These are phyloP conservation scores for Euphorbia corollata DNA, from an alignment of 441 rosid genomes.

Conservation along the genomic window DNA sequence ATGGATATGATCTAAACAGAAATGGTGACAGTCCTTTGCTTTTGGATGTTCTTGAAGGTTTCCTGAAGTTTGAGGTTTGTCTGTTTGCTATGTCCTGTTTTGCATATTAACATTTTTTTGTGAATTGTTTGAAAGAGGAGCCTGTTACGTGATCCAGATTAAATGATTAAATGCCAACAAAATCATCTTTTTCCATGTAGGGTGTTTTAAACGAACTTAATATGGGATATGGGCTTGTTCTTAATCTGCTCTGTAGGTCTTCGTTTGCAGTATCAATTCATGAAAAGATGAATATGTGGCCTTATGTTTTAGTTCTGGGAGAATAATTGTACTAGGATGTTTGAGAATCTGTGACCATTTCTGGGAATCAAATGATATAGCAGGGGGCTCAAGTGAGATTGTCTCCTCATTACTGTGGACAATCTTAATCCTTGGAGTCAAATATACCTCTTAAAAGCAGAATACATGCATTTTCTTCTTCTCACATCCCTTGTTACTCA, in stretches of 20 bases:
- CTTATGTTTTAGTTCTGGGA: neutral
- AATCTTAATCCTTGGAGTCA: constrained; percentile 10
- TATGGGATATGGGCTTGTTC: neutral
- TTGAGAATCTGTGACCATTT: neutral
- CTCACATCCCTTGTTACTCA: too few relatives aligned
- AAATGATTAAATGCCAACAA: neutral
- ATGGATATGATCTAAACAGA: constrained; percentile 70
- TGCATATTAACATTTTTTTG: constrained; percentile 5
- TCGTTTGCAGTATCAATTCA: neutral
- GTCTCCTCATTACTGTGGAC: too few relatives aligned
- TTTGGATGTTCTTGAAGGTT: constrained; percentile 90
- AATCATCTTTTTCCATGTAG: neutral
- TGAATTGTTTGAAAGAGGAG: constrained; percentile 16
- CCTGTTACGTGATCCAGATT: neutral
- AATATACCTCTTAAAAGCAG: too few relatives aligned
- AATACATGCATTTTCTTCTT: too few relatives aligned
- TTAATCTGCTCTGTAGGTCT: neutral
- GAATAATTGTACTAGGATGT: neutral
- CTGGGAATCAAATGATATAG: neutral
- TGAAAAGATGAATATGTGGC: neutral
- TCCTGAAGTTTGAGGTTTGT: constrained; percentile 72
- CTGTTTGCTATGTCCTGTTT: constrained; percentile 9
- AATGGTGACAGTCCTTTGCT: constrained; percentile 82
- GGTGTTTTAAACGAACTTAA: constrained; percentile 1
- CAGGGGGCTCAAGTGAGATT: too few relatives aligned